phyloP scores from a whole-genome alignment of 305 asterid genomes.

The Lippia alba region DNA sequence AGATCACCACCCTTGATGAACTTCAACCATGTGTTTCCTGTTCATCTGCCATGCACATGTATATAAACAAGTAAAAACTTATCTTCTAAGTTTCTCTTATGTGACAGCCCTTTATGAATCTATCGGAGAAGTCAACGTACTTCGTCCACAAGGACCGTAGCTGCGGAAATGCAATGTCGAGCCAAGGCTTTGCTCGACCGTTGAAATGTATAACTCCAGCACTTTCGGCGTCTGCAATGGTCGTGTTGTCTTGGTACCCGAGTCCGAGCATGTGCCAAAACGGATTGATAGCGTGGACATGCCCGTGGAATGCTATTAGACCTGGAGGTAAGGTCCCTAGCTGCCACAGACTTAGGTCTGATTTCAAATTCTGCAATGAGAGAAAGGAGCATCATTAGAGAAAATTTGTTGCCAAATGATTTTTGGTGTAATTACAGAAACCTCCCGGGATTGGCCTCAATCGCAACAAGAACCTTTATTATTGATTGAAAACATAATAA shows the following conservation, averaged over 20 bases:
- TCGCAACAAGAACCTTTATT: too few species aligned
- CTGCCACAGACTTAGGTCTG: conserved; percentile 89
- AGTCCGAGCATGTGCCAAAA: conserved; percentile 94
- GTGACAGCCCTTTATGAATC: conserved; percentile 75
- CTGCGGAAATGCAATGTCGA: conserved; percentile 82
- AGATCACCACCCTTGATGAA: conserved; percentile 33
- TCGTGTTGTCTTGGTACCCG: conserved; percentile 86
- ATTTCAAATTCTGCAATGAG: conserved; percentile 71
- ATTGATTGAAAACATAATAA: too few species aligned
- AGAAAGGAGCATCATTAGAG: conserved; percentile 26
- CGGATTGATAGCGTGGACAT: conserved; percentile 67
- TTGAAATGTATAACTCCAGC: conserved; percentile 88
- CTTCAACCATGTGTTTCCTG: conserved; percentile 42
- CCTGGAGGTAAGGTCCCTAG: conserved; percentile 93
- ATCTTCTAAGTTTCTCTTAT: conserved; percentile 58
- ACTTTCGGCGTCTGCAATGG: conserved; percentile 57
- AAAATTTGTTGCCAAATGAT: neutral
- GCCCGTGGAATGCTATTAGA: conserved; percentile 80
- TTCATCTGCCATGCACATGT: conserved; percentile 47
- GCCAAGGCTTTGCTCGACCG: conserved; percentile 96
- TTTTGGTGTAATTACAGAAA: too few species aligned
- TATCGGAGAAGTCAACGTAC: conserved; percentile 68
- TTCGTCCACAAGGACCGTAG: conserved; percentile 77
- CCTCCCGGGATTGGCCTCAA: too few species aligned
- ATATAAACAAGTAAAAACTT: conserved; percentile 16